Conservation (phyloP, 2,329 filamentous ascomycete species). For the Claviceps sp. region DNA sequence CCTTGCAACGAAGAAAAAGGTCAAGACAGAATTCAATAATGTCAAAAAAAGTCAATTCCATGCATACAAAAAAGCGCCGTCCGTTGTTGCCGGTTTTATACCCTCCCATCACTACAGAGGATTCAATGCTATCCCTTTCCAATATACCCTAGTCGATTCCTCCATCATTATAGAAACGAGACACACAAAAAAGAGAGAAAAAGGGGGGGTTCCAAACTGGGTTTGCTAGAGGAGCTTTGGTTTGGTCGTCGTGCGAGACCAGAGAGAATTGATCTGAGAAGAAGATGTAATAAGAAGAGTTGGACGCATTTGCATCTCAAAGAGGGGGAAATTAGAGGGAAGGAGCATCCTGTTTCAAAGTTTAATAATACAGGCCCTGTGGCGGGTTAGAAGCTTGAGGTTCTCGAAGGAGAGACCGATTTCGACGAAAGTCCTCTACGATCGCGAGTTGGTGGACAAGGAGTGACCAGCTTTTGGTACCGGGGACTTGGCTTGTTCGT, state of each 20-base stretch:
- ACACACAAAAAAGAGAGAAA: not conserved
- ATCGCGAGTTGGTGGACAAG: constrained; percentile 13
- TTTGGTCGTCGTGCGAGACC: too few species aligned
- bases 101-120: not conserved
- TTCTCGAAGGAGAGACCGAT: not conserved
- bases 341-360: too few species aligned
- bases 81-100: constrained; percentile 1
- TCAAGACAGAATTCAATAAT: not conserved
- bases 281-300: too few species aligned
- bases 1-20: too few species aligned
- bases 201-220: not conserved
- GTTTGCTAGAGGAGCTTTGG: not conserved
- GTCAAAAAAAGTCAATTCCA: too few species aligned
- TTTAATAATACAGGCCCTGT: not conserved
- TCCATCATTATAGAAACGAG: not conserved
- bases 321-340: too few species aligned
- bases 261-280: too few species aligned
- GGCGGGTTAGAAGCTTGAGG: not conserved
- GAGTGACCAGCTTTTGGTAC: constrained; percentile 1
- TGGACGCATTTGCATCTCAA: too few species aligned
- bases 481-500: constrained; percentile 12
- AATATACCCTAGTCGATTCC: not conserved
- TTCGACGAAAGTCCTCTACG: constrained; percentile 1
- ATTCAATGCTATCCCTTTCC: not conserved
- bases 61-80: constrained; percentile 1